Percentiles rank a stretch among this genome's conserved stretches.
Evolutionary conservation across 306 rosid species (phyloP).

Genomic region (Trifolium pratense): DNA sequence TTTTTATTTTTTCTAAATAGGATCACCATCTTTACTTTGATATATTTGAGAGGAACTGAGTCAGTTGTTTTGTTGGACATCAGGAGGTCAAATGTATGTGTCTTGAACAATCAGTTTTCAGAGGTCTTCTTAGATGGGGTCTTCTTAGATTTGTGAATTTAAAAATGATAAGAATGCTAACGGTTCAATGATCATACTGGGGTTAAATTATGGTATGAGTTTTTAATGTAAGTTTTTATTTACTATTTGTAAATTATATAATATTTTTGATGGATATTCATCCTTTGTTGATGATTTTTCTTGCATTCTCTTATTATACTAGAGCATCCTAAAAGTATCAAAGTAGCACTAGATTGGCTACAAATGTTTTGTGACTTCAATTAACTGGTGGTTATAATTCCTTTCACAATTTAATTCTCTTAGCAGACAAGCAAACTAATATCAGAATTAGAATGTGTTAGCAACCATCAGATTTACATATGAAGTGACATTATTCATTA

Average conservation of each 20-base stretch:
- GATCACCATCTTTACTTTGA: neutral
- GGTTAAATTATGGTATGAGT: neutral
- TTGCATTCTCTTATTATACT: neutral
- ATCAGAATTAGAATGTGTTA: slow-evolving; percentile 21
- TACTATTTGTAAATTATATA: slow-evolving; percentile 2
- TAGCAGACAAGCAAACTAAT: slow-evolving; percentile 9
- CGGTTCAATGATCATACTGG: slow-evolving; percentile 5
- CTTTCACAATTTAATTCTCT: too few species aligned
- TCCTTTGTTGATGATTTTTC: slow-evolving; percentile 25
- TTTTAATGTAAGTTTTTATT: neutral
- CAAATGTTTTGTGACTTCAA: slow-evolving; percentile 17
- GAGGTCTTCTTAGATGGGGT: slow-evolving; percentile 18
- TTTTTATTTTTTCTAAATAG: neutral
- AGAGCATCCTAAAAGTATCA: slow-evolving; percentile 28
- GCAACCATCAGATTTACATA: slow-evolving; percentile 9
- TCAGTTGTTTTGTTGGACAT: neutral
- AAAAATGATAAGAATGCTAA: slow-evolving; percentile 7
- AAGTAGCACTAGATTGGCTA: slow-evolving; percentile 4
- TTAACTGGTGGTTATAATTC: slow-evolving; percentile 29
- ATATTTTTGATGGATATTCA: neutral
- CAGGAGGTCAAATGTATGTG: neutral
- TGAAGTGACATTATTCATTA: neutral
- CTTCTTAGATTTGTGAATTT: slow-evolving; percentile 18
- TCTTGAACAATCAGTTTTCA: slow-evolving; percentile 1
- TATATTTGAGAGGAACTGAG: slow-evolving; percentile 7